These are phyloP conservation scores for Trichoderma sp. DNA, from an alignment of 2,329 filamentous ascomycete species.

Conservation along the genomic window DNA sequence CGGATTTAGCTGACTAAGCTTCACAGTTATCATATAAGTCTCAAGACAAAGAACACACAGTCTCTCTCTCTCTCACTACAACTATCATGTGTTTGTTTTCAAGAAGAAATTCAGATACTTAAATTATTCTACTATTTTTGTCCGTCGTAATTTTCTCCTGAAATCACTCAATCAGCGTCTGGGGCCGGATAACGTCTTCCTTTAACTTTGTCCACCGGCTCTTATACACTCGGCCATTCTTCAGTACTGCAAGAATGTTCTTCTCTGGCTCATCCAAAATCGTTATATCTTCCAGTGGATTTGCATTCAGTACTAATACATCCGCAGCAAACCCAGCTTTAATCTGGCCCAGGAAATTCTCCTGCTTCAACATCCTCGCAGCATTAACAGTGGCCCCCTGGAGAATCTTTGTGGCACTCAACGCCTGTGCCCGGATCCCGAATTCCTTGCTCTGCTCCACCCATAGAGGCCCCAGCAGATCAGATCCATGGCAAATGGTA, in stretches of 20 bases:
- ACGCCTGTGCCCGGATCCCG: conserved; percentile 28
- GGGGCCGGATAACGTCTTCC: neutral
- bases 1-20: neutral
- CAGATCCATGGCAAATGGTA: conserved; percentile 54
- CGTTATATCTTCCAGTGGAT: conserved; percentile 55
- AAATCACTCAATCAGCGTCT: neutral
- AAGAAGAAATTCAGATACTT: neutral
- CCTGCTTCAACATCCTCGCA: conserved; percentile 48
- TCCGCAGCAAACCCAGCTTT: conserved; percentile 52
- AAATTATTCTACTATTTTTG: neutral
- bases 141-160: neutral
- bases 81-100: neutral
- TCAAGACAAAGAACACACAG: neutral
- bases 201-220: conserved; percentile 29
- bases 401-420: conserved; percentile 29
- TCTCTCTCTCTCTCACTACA: neutral
- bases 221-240: conserved; percentile 48
- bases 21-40: neutral
- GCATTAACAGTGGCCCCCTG: conserved; percentile 44
- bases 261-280: conserved; percentile 49
- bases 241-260: conserved; percentile 51
- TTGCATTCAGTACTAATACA: conserved; percentile 49
- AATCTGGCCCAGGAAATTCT: conserved; percentile 49
- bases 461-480: conserved; percentile 34
- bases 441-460: conserved; percentile 36